A percentile compares a stretch with the other conserved stretches of the same genome.
These are phyloP conservation scores for Vitis hybrid DNA, from an alignment of 177 flowering plant genomes.

Conservation along the genomic window DNA sequence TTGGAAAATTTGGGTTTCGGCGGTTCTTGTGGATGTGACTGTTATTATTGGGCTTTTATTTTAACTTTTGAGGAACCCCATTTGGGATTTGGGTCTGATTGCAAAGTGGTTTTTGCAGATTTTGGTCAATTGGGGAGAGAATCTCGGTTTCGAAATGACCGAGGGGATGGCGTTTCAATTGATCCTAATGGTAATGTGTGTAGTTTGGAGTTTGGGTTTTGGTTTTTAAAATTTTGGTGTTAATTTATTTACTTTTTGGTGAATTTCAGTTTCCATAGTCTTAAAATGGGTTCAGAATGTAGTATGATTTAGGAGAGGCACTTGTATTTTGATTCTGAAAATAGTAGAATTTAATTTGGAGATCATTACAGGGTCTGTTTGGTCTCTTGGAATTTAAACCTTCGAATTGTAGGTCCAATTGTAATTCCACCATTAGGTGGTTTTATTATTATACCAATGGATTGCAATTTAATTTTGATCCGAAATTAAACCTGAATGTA, in stretches of 20 bases:
- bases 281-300: no score
- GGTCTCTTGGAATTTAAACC: not conserved
- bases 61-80: not conserved
- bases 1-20: not conserved
- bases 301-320: no score
- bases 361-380: not conserved
- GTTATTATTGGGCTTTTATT: not conserved
- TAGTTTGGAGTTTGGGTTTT: not conserved
- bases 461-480: not conserved
- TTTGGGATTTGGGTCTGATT: slow-evolving; percentile 4
- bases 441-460: not conserved
- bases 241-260: not conserved
- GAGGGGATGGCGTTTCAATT: slow-evolving; percentile 27
- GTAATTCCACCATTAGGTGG: not conserved
- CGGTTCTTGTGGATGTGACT: slow-evolving; percentile 2
- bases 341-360: not conserved
- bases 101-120: slow-evolving; percentile 37
- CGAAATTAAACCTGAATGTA: not conserved
- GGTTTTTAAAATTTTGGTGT: not conserved
- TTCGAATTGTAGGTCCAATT: not conserved
- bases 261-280: not conserved
- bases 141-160: slow-evolving; percentile 32
- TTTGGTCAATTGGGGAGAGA: slow-evolving; percentile 28
- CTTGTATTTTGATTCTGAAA: not conserved
- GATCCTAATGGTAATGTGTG: slow-evolving; percentile 45